Base-by-base conservation (phyloP, 2,329 filamentous ascomycete genomes). In the Lachnum nothofagi region DNA sequence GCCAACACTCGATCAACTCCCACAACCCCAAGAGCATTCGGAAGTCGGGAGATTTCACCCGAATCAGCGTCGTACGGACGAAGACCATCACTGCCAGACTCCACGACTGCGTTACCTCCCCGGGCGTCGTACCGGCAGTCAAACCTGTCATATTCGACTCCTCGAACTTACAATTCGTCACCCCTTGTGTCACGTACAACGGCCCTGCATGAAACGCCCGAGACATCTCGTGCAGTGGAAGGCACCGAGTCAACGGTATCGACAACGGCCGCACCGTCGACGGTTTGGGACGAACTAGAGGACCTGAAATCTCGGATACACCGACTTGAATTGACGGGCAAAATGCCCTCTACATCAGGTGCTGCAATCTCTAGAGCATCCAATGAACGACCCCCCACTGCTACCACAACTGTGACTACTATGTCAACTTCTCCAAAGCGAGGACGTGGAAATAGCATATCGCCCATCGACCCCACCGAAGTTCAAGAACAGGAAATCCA, bases 271-370 rank as follows among this genome's bases (percentile, higher is more conserved):
- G 89, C 88, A 1, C 88, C 91, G 10, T 94, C 90, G 2, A 96
- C 90, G 0, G 88, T 98, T 2, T 98, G 93, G 93, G 93, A 97
- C 65, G 93, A 98, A 68, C 72, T 98, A 23, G 93, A 97, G 60
- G 93, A 97, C 56, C 72, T 98, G 40, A 97, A 97, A 67, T 93
- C 88, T 34, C 82, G 93, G 24, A 95, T 98, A 60, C 84, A 88
- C 59, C 87, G 89, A 52, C 78, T 98, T 8, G 93, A 97, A 67
- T 70, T 94, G 58, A 94, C 88, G 2, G 91, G 91, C 50, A 95
- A 94, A 68, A 72, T 93, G 27, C 90, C 91, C 0, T 73, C 88
- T 0, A 90, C 87, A 2, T 91, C 90, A 2, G 86, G 84, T 29
- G 88, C 88, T 2, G 86, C 88, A 2, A 85, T 91, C 63, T 85